These are phyloP conservation scores for Solanum bulbocastanum DNA, from an alignment of 257 asterid species.

Conservation along the genomic window DNA sequence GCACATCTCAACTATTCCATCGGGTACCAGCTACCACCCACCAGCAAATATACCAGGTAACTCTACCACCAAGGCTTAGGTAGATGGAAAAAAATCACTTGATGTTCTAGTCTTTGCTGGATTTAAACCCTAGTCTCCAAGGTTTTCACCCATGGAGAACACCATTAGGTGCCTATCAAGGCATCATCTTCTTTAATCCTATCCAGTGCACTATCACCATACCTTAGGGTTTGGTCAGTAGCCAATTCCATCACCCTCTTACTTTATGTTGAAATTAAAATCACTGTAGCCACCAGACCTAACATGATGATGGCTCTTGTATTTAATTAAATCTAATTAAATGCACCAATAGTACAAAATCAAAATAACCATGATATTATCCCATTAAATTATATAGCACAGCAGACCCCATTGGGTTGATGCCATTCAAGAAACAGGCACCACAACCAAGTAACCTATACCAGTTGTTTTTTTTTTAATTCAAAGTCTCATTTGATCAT, in stretches of 20 bases:
- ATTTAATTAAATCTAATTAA: neutral
- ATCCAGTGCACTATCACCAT: neutral
- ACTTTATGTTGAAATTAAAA: neutral
- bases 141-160: neutral
- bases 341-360: neutral
- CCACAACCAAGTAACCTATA: neutral
- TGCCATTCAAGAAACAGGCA: neutral
- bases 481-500: too few relatives aligned
- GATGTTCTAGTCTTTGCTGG: neutral
- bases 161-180: neutral
- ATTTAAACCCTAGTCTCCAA: neutral
- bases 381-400: neutral
- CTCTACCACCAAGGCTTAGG: neutral
- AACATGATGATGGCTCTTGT: neutral
- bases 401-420: neutral
- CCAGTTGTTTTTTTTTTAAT: neutral
- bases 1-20: neutral
- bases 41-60: neutral
- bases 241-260: neutral
- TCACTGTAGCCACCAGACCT: neutral
- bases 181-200: neutral
- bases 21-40: neutral
- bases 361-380: neutral
- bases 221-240: neutral
- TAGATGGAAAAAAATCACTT: neutral